Conservation (phyloP, 768 basidiomycete species). For the Russula sp. region DNA sequence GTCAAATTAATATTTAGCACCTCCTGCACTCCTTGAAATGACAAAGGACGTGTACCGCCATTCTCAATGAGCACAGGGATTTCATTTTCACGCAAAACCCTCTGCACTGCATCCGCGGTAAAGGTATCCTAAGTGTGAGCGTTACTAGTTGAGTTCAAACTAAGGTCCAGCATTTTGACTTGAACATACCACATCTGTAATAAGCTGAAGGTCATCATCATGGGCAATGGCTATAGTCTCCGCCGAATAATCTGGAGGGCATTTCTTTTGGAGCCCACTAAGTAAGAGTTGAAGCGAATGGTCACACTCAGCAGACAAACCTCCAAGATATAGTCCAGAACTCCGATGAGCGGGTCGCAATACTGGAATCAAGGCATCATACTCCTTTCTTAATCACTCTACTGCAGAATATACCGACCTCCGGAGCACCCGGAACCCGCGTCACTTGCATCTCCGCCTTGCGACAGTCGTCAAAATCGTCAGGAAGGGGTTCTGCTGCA, state of each 20-base stretch:
- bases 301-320: not conserved
- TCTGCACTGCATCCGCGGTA: not conserved
- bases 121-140: not conserved
- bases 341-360: slow-evolving; percentile 1
- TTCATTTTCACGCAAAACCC: not conserved
- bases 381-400: not conserved
- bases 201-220: not conserved
- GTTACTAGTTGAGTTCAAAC: not conserved
- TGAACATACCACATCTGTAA: slow-evolving; percentile 2
- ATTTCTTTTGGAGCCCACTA: not conserved
- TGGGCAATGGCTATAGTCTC: slow-evolving; percentile 5
- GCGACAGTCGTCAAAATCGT: not conserved
- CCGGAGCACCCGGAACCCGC: not conserved
- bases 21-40: not conserved
- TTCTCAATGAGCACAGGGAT: not conserved
- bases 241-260: not conserved
- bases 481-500: not conserved
- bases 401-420: not conserved
- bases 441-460: not conserved
- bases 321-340: not conserved
- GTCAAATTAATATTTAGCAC: not conserved
- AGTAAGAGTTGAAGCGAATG: not conserved
- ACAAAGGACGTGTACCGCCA: not conserved
- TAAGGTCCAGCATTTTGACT: not conserved
- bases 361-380: not conserved